Percentiles rank a stretch among this genome's conserved stretches.
These are phyloP conservation scores for Nemania abortiva DNA, from an alignment of 2,329 filamentous ascomycete species.

Conservation along the genomic window DNA sequence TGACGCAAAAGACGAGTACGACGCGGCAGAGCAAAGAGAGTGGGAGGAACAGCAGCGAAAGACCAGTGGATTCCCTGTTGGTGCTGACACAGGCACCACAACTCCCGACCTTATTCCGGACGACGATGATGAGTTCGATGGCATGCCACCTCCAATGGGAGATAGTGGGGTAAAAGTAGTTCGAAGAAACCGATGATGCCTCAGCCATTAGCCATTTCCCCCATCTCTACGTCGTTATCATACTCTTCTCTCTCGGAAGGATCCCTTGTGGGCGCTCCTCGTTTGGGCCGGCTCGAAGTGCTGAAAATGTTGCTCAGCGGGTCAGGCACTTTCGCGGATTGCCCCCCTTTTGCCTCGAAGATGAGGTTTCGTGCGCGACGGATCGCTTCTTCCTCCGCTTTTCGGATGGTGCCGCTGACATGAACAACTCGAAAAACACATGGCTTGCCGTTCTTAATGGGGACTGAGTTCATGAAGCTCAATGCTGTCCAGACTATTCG, in stretches of 20 bases:
- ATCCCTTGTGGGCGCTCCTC: slow-evolving; percentile 46
- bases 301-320: slow-evolving; percentile 57
- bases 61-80: slow-evolving; percentile 54
- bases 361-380: slow-evolving; percentile 79
- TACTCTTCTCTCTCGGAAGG: slow-evolving; percentile 61
- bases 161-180: slow-evolving; percentile 79
- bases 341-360: slow-evolving; percentile 69
- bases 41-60: slow-evolving; percentile 81
- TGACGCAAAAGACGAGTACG: slow-evolving; percentile 88
- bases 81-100: slow-evolving; percentile 51
- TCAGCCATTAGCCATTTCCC: slow-evolving; percentile 49
- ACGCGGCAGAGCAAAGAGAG: slow-evolving; percentile 79
- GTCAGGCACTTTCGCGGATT: slow-evolving; percentile 44
- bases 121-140: slow-evolving; percentile 60
- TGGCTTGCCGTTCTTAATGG: slow-evolving; percentile 67
- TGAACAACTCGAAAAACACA: slow-evolving; percentile 88
- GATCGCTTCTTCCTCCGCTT: slow-evolving; percentile 91
- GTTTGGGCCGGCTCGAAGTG: slow-evolving; percentile 41
- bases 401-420: slow-evolving; percentile 92
- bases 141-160: slow-evolving; percentile 60
- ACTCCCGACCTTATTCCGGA: slow-evolving; percentile 53
- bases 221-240: slow-evolving; percentile 55
- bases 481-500: slow-evolving; percentile 91
- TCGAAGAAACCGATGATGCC: slow-evolving; percentile 69
- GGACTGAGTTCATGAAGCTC: slow-evolving; percentile 80